Evolutionary conservation across 192 early-diverging fungal species (phyloP), one percentile per base, ranked within the genome.

Genomic region (Gigaspora rosea): DNA sequence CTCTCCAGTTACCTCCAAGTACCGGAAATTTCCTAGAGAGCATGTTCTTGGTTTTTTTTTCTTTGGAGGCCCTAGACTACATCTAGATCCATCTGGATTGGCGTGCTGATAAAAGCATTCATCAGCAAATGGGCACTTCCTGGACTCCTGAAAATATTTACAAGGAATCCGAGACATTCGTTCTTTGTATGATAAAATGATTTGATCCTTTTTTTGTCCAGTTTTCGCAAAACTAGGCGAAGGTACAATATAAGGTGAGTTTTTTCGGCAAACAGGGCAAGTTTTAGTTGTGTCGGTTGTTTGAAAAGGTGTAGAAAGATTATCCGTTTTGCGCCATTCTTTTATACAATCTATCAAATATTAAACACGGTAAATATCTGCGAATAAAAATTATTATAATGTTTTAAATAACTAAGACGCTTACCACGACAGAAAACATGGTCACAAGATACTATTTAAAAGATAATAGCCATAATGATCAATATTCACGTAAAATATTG

Each of bases 371-470:
- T 46, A 70, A 22, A 70, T 15, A 48, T 69, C 7, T 22, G 46
- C 6, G 41, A 47, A 48, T 36, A 4, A 69, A 8, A 48, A 20
- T 70, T 16, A 20, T 32, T 10, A 41, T 4, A 48, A 70, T n/a
- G 12, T 50, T 50, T 70, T 8, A 22, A 49, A 22, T 70, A 70
- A 46, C 51, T 22, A 49, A 49, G 22, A 41, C 36, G 12, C 63
- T 32, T 70, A 70, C 68, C 68, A 8, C 78, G 51, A 79, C 78
- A 79, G 58, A 74, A 79, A 22, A 63, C 33, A 51, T 79, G 78
- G 49, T 79, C 78, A 46, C 78, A 79, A 22, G 57, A 62, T 48
- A 76, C 62, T 78, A 35, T 46, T 16, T 18, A 61, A 74, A 74
- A n/a, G 13, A 20, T n/a, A 74, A 61, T 13, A 36, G 8, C 33